These are phyloP conservation scores for Populus tomentosa DNA, from an alignment of 441 rosid species.

Conservation along the genomic window DNA sequence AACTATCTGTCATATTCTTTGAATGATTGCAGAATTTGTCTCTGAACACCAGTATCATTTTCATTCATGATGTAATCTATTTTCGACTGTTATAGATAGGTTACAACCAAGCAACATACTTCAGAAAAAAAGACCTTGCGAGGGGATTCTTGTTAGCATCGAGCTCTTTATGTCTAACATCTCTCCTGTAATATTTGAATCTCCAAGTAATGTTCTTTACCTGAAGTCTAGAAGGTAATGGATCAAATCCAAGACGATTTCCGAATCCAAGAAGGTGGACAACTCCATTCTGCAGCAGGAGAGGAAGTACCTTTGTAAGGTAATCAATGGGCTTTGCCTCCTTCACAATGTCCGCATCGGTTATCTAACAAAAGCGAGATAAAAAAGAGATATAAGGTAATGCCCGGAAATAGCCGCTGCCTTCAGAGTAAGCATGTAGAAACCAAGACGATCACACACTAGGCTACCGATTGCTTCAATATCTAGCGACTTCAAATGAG, in stretches of 20 bases:
- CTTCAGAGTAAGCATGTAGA: neutral
- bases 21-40: neutral
- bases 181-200: neutral
- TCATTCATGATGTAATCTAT: neutral
- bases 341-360: constrained; percentile 74
- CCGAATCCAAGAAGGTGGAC: constrained; percentile 95
- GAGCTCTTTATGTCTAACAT: neutral
- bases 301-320: constrained; percentile 55
- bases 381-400: neutral
- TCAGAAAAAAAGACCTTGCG: neutral
- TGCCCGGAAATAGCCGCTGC: neutral
- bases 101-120: neutral
- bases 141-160: neutral
- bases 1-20: neutral
- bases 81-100: neutral
- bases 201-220: constrained; percentile 26
- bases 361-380: constrained; percentile 43
- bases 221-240: constrained; percentile 78
- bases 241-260: constrained; percentile 94
- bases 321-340: constrained; percentile 80
- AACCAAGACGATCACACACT: constrained; percentile 39
- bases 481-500: constrained; percentile 52
- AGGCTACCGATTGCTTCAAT: constrained; percentile 66
- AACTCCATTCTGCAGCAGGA: constrained; percentile 53
- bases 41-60: neutral